These are phyloP conservation scores for Coemansia asiatica DNA, from an alignment of 192 early-diverging fungal species.

Conservation along the genomic window DNA sequence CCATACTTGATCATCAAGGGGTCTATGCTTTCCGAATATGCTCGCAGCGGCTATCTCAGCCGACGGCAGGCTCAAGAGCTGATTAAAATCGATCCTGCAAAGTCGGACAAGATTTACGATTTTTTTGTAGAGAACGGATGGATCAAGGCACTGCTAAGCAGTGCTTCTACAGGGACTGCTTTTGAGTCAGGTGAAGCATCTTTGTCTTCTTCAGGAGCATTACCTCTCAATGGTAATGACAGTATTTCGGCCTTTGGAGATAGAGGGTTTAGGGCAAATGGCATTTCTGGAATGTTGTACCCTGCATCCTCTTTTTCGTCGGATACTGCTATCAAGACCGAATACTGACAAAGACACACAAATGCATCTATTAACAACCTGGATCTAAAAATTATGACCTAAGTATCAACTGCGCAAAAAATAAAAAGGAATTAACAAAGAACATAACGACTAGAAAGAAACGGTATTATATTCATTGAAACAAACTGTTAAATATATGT, in stretches of 20 bases:
- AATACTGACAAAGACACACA: background rate
- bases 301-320: background rate
- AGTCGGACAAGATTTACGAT: slow-evolving; percentile 83
- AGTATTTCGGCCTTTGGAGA: background rate
- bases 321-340: slow-evolving; percentile 3
- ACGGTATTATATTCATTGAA: no score
- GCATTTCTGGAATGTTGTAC: background rate
- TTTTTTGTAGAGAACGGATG: slow-evolving; percentile 93
- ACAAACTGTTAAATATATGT: no score
- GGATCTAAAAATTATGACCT: no score
- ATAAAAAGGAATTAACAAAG: no score
- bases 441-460: no score
- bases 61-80: slow-evolving; percentile 78
- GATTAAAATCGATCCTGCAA: slow-evolving; percentile 92
- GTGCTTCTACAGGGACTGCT: background rate
- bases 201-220: background rate
- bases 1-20: slow-evolving; percentile 95
- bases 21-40: slow-evolving; percentile 81
- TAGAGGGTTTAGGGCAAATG: background rate
- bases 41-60: slow-evolving; percentile 67
- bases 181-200: background rate
- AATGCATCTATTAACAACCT: no score
- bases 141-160: slow-evolving; percentile 64
- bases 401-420: no score
- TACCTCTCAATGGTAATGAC: background rate